phyloP scores from a whole-genome alignment of 2,329 filamentous ascomycete species.

The Scorias spongiosa region DNA sequence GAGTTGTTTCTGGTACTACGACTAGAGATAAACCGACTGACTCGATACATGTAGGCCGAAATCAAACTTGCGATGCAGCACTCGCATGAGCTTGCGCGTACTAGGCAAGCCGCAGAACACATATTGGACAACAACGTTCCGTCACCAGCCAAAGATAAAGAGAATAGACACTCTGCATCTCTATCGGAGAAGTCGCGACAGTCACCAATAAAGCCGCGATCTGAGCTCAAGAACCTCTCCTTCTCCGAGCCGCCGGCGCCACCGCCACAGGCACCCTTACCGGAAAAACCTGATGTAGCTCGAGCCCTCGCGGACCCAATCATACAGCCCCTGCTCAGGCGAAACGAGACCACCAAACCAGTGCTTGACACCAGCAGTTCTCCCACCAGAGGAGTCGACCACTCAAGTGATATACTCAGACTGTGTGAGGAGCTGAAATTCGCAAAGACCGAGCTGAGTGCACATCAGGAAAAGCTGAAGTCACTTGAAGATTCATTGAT shows the following conservation, averaged over 20 bases:
- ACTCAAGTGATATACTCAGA: slow-evolving; percentile 60
- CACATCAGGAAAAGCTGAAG: slow-evolving; percentile 63
- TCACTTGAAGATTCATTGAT: slow-evolving; percentile 66
- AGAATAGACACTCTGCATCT: slow-evolving; percentile 34
- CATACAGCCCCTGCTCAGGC: slow-evolving; percentile 50
- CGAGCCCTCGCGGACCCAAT: slow-evolving; percentile 31
- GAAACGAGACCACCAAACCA: slow-evolving; percentile 59
- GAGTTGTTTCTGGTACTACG: slow-evolving; percentile 24
- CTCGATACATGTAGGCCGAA: slow-evolving; percentile 48
- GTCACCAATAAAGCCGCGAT: slow-evolving; percentile 43
- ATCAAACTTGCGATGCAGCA: slow-evolving; percentile 83
- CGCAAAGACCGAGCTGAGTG: slow-evolving; percentile 74
- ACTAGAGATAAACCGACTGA: neutral
- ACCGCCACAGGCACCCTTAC: slow-evolving; percentile 80
- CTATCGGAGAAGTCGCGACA: slow-evolving; percentile 29
- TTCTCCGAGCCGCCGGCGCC: slow-evolving; percentile 91
- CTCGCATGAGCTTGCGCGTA: slow-evolving; percentile 68
- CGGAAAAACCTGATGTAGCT: slow-evolving; percentile 71
- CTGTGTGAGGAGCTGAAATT: slow-evolving; percentile 72
- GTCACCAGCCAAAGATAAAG: slow-evolving; percentile 9
- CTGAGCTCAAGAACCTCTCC: slow-evolving; percentile 57
- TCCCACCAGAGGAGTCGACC: slow-evolving; percentile 40
- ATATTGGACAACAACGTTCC: slow-evolving; percentile 56
- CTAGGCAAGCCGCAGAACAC: slow-evolving; percentile 64
- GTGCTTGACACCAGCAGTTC: slow-evolving; percentile 36